Percentiles rank a stretch among this genome's conserved stretches.
phyloP scores from a whole-genome alignment of 371 early-diverging fungal genomes.

The Mucor piriformis region DNA sequence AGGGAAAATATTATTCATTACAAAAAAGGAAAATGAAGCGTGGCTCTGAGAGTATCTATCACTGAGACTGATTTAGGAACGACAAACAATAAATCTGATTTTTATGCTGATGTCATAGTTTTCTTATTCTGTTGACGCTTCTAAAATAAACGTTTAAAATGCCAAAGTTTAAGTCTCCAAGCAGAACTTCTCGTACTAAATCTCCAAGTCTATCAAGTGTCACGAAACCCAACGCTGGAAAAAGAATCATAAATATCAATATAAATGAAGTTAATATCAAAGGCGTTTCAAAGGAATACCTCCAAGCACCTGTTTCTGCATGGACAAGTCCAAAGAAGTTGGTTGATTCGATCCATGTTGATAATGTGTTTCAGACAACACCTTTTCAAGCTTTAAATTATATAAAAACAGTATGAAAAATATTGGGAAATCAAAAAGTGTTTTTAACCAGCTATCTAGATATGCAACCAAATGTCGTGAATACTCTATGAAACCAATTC shows the following conservation, averaged over 20 bases:
- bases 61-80: no score
- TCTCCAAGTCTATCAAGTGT: constrained; percentile 2
- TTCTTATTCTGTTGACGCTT: background rate
- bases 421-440: constrained; percentile 12
- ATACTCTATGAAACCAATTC: constrained; percentile 10
- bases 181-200: background rate
- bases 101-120: no score
- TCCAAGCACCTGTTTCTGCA: constrained; percentile 12
- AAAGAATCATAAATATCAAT: constrained; percentile 4
- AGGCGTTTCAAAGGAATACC: constrained; percentile 13
- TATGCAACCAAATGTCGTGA: constrained; percentile 12
- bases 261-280: constrained; percentile 4
- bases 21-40: no score
- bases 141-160: constrained; percentile 5
- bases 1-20: background rate
- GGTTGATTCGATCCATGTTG: constrained; percentile 6
- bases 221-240: constrained; percentile 1
- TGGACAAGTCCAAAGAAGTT: constrained; percentile 17
- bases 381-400: constrained; percentile 10
- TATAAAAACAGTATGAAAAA: constrained; percentile 13
- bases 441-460: constrained; percentile 12
- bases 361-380: constrained; percentile 5
- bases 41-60: no score
- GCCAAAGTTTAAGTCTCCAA: constrained; percentile 15
- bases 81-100: no score